Base-by-base conservation (phyloP, 1,139 yeast genomes). In the Suhomyces yuchorum region DNA sequence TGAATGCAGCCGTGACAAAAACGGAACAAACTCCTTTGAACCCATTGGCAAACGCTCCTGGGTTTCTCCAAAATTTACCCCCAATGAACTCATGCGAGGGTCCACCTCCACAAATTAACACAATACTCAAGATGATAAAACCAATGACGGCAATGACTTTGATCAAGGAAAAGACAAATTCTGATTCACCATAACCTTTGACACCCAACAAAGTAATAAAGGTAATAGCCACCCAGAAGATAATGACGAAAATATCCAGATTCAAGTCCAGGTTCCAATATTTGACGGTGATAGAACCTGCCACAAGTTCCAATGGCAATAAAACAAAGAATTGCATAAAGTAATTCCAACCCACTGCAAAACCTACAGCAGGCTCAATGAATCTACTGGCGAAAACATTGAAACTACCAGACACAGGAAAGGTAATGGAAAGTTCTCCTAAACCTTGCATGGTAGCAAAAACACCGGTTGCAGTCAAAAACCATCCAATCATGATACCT, bases 401-500 rank as follows among this genome's bases (percentile, higher is more conserved):
- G 52, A 72, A 71, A 26, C 73, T 66, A 30, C 77, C 77, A 51
- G 72, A 65, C 35, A 72, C 65, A 3, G 77, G 77, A 56, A 70
- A 71, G 0, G 76, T 64, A 11, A 68, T 66, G 0, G 71, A 57
- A 42, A 72, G 60, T 51, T 72, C 77, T 15, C 76, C 77, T 44
- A 71, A 62, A 4, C 75, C 76, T 59, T 71, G 76, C 65, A 72
- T 69, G 22, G 76, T 71, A 23, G 60, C 54, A 28, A 47, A 60
- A 9, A 60, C 59, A 20, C 59, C 57, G 7, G 60, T 57, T 2
- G 61, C 57, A 8, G 56, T 59, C 43, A 59, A 43, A 8, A 47
- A 41, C 62, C 62, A 60, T 8, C 57, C 92, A 35, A 89, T 71
- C 40, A 90, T 70, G 40, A 90, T 69, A 40, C 87, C 85, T 0